Conservation (phyloP, 768 basidiomycete genomes). For the Termitomyces heimii region DNA sequence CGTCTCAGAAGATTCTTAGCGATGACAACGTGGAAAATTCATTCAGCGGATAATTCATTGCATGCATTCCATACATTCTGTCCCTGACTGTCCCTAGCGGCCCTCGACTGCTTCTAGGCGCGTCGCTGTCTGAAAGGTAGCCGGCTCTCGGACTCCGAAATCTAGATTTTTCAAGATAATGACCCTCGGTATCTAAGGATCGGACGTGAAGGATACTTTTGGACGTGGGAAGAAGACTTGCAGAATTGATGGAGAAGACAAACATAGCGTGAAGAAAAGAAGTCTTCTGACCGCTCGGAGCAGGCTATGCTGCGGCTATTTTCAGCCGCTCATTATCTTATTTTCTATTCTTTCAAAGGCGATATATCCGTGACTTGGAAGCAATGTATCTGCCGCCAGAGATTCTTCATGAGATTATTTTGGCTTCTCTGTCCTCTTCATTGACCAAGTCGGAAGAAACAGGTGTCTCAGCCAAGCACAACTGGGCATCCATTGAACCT, state of each 20-base stretch:
- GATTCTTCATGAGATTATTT: constrained; percentile 27
- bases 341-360: not conserved
- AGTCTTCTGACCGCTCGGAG: not conserved
- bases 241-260: too few species aligned
- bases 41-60: not conserved
- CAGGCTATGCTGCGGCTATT: too few species aligned
- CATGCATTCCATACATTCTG: not conserved
- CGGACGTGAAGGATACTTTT: too few species aligned
- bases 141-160: not conserved
- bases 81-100: not conserved
- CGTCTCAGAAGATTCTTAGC: not conserved
- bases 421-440: constrained; percentile 13
- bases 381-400: constrained; percentile 24
- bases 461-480: constrained; percentile 17
- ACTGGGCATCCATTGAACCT: constrained; percentile 21
- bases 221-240: not conserved
- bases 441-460: constrained; percentile 7
- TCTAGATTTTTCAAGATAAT: not conserved
- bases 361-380: not conserved
- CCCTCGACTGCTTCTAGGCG: not conserved
- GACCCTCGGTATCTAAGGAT: not conserved
- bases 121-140: too few species aligned
- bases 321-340: not conserved
- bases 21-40: not conserved
- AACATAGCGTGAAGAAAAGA: not conserved